Evolutionary conservation across 345 rosid genomes (phyloP).

Genomic region (Eucalyptus marginata): DNA sequence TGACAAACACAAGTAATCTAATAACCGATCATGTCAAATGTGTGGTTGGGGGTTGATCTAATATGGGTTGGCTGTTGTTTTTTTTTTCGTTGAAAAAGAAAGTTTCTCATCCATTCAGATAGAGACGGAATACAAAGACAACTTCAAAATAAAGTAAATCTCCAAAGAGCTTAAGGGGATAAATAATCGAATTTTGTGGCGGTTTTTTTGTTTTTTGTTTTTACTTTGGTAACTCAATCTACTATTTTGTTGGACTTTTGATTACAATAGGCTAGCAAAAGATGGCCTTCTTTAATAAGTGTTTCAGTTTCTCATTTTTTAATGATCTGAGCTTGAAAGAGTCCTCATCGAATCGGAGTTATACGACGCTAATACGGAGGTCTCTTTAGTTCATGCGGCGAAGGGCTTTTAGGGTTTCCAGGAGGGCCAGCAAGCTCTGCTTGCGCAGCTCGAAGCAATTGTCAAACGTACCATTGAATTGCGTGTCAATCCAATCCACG

Average conservation of each 20-base stretch:
- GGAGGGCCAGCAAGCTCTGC: background rate
- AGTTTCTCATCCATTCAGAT: background rate
- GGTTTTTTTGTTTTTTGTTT: background rate
- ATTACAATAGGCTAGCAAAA: background rate
- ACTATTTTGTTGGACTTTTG: background rate
- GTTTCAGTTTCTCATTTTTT: background rate
- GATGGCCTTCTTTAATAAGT: background rate
- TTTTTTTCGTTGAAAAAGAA: background rate
- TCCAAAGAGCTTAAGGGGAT: background rate
- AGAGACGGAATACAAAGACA: background rate
- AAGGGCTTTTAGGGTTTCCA: background rate
- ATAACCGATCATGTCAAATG: background rate
- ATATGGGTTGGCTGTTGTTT: background rate
- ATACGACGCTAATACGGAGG: accelerated
- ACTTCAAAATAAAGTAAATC: background rate
- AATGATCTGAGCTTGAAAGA: background rate
- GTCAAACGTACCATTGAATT: background rate
- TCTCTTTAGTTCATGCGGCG: background rate
- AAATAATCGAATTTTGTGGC: background rate
- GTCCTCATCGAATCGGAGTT: accelerated
- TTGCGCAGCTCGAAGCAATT: background rate
- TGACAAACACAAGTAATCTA: background rate
- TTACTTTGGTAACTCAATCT: accelerated
- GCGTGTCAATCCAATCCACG: background rate
- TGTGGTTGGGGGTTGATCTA: background rate